A percentile compares a stretch with the other conserved stretches of the same genome.
Conservation (phyloP, 179 eudicot species). For the Vitellaria paradoxa region DNA sequence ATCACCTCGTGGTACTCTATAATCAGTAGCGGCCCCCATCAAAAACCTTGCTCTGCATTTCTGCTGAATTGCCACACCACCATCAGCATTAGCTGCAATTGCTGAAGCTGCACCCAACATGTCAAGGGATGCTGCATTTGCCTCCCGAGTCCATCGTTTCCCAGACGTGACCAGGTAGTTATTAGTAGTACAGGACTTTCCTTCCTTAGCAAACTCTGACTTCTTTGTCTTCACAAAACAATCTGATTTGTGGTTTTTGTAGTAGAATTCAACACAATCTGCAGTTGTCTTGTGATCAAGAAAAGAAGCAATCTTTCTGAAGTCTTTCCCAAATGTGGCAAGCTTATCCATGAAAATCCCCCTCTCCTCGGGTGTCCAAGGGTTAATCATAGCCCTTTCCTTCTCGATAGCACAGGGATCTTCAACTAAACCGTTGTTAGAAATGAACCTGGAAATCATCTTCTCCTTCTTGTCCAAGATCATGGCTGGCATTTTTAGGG, state of each 20-base stretch:
- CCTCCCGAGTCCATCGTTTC: constrained; percentile 66
- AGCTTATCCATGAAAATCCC: constrained; percentile 76
- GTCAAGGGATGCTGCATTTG: constrained; percentile 75
- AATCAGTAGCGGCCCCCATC: constrained; percentile 25
- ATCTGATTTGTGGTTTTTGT: constrained; percentile 92
- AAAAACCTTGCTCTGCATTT: constrained; percentile 23
- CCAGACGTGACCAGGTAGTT: constrained; percentile 73
- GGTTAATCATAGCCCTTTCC: constrained; percentile 69
- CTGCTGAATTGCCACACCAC: constrained; percentile 33
- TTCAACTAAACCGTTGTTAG: constrained; percentile 76
- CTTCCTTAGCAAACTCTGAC: constrained; percentile 46
- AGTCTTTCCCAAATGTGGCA: constrained; percentile 72
- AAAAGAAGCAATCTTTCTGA: constrained; percentile 75
- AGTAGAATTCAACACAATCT: constrained; percentile 88
- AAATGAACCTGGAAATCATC: constrained; percentile 51
- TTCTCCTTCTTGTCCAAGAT: constrained; percentile 68
- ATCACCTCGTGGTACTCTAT: constrained; percentile 31
- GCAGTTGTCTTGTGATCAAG: constrained; percentile 84
- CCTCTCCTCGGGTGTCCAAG: constrained; percentile 79
- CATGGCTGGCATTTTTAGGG: constrained; percentile 81
- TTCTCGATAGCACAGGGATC: constrained; percentile 83
- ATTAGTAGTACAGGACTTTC: constrained; percentile 43
- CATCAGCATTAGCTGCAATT: constrained; percentile 59
- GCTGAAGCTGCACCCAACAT: constrained; percentile 80
- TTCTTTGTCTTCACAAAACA: constrained; percentile 61